Percentiles rank a stretch among this genome's conserved stretches.
phyloP scores from a whole-genome alignment of 768 basidiomycete genomes.

The Trametes punicea region DNA sequence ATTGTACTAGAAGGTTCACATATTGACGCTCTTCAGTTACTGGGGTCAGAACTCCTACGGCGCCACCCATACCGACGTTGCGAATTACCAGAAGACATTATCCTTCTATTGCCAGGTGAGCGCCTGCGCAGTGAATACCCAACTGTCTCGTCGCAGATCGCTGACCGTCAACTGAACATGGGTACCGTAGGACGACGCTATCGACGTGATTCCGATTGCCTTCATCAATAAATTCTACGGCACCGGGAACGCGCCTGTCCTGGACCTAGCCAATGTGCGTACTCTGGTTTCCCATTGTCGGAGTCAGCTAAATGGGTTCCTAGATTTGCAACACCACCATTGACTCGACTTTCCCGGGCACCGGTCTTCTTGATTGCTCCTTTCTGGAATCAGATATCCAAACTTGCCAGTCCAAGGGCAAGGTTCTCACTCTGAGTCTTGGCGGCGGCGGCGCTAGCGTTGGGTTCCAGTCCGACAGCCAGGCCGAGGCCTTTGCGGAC shows the following conservation, averaged over 20 bases:
- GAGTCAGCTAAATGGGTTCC: not conserved
- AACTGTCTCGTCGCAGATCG: not conserved
- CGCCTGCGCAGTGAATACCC: not conserved
- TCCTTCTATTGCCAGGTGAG: conserved; percentile 60
- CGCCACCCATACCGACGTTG: conserved; percentile 46
- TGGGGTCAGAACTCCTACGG: conserved; percentile 80
- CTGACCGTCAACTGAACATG: not conserved
- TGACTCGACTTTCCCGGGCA: conserved; percentile 41
- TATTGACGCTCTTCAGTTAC: conserved; percentile 40
- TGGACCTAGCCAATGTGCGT: conserved; percentile 67
- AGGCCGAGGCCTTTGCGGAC: conserved; percentile 36
- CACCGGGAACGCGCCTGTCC: conserved; percentile 54
- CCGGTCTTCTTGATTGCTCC: conserved; percentile 38
- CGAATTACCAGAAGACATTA: conserved; percentile 58
- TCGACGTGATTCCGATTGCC: conserved; percentile 69
- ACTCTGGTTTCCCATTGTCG: not conserved
- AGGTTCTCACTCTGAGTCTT: conserved; percentile 44
- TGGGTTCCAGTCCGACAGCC: conserved; percentile 36
- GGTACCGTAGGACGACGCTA: conserved; percentile 50
- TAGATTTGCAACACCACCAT: conserved; percentile 42
- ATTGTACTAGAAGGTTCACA: conserved; percentile 7
- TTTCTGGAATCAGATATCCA: conserved; percentile 40
- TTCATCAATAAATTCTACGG: conserved; percentile 67
- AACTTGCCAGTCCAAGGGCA: conserved; percentile 44
- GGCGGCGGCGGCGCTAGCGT: conserved; percentile 43